Conservation (phyloP, 1,139 yeast species). For the Sugiyamaella sp. region DNA sequence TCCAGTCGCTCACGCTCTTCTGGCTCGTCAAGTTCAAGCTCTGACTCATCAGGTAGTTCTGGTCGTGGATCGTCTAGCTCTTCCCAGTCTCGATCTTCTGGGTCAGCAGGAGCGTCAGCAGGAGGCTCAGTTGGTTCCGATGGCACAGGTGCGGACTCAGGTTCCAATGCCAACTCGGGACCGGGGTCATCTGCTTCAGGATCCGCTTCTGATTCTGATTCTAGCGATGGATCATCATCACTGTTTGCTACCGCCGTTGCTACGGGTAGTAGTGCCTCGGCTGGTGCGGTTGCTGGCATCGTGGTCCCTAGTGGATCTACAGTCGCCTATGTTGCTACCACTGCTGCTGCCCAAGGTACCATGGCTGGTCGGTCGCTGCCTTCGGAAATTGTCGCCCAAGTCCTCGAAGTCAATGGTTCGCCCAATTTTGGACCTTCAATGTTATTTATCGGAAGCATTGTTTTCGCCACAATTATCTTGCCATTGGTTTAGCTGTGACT, state of each 20-base stretch:
- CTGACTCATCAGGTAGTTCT: no score
- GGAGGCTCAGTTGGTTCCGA: background rate
- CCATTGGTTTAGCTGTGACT: no score
- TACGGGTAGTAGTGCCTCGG: background rate
- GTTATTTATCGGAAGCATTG: background rate
- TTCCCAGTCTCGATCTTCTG: background rate
- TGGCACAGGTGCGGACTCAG: no score
- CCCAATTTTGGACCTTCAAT: background rate
- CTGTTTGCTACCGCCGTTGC: background rate
- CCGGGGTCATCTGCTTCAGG: no score
- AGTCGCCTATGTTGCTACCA: background rate
- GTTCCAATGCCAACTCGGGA: no score
- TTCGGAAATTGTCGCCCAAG: background rate
- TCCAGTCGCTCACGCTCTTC: no score
- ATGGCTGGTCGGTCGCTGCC: background rate
- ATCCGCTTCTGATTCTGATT: background rate
- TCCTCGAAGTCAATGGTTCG: background rate
- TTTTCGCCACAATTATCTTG: background rate
- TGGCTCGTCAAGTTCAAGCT: no score
- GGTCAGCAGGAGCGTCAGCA: background rate
- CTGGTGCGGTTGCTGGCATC: background rate
- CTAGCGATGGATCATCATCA: background rate
- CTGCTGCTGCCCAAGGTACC: background rate
- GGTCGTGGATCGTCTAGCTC: no score
- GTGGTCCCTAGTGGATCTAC: background rate